Base-by-base conservation (phyloP, 2,329 filamentous ascomycete genomes). In the Botrytis fragariae region DNA sequence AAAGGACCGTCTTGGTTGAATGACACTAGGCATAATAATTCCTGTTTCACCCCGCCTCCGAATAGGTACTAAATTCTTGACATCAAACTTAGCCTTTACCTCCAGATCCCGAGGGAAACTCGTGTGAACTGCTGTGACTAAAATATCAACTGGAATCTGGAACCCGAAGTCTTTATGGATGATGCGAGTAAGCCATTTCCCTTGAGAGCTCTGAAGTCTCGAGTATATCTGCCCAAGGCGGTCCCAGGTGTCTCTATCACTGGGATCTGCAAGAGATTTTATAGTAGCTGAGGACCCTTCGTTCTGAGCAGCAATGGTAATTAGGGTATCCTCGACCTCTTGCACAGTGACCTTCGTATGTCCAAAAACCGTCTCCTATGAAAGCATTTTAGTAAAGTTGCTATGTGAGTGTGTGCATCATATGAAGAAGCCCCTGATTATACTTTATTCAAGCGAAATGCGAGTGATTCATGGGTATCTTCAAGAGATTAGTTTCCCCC, bases 131-230 rank as follows among this genome's bases (percentile, higher is more conserved):
- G 81, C 76, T 10, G 84, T 82, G 35, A 94, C 89, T 2, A 97
- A 79, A 2, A 87, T 80, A 0, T 95, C 84, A 0, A 92, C 91
- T n/a, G 87, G 85, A 74, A 72, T 51, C 35, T 37, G 18, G 35
- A 72, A 72, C 4, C 70, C 70, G 16, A 91, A 93, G 75, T 91
- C 88, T 79, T 97, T 96, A 42, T 97, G 84, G 9, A 97, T 85
- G 44, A 98, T 84, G 5, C 95, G 87, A 0, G 93, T 93, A 18
- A 97, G 86, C 95, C 95, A 98, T 82, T 97, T 97, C 6, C 91
- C 92, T 79, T 97, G 93, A 61, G 85, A 84, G 4, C 93, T 88
- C 63, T 85, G 85, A 16, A 94, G 79, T 12, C 88, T 87, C 44
- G 82, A 84, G 78, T 92, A 92, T 1, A 95, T 79, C 0, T 81